Conservation (phyloP, 2,329 filamentous ascomycete genomes). For the Colletotrichum sp. region DNA sequence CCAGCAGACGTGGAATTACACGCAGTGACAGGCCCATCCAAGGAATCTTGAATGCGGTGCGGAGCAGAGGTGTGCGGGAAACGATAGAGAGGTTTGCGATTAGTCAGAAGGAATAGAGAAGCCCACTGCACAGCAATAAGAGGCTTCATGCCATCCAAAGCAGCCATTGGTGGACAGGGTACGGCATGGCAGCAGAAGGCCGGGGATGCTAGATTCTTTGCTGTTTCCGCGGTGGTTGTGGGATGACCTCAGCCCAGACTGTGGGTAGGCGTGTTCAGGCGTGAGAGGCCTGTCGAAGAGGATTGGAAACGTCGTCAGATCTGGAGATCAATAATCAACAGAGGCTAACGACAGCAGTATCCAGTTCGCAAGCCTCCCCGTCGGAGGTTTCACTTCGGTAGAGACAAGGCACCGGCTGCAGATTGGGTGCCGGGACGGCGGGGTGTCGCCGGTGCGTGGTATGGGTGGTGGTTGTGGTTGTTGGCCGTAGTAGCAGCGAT, state of each 20-base stretch:
- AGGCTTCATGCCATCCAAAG: slow-evolving; percentile 1
- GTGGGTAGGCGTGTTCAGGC: not conserved
- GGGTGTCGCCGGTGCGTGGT: slow-evolving; percentile 2
- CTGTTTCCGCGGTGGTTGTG: not conserved
- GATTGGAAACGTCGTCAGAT: not conserved
- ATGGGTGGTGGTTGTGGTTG: not conserved
- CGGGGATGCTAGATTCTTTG: not conserved
- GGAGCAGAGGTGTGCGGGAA: not conserved
- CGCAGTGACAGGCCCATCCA: not conserved
- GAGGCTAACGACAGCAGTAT: not conserved
- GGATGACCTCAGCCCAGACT: not conserved
- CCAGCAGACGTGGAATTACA: not conserved
- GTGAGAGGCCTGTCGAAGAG: not conserved
- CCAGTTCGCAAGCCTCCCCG: not conserved
- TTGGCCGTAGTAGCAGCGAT: not conserved
- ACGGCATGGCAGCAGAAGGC: not conserved
- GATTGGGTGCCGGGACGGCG: slow-evolving; percentile 12
- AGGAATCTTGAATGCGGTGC: not conserved
- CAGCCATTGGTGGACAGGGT: not conserved
- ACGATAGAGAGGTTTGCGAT: slow-evolving; percentile 6
- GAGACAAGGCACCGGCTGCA: slow-evolving; percentile 16
- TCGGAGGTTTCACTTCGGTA: slow-evolving; percentile 22
- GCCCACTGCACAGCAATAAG: slow-evolving; percentile 1
- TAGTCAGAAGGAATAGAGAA: slow-evolving; percentile 8
- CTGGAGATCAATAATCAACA: not conserved